Evolutionary conservation across 129 eudicot genomes (phyloP).

Genomic region (Centrapalus pauciflorus): DNA sequence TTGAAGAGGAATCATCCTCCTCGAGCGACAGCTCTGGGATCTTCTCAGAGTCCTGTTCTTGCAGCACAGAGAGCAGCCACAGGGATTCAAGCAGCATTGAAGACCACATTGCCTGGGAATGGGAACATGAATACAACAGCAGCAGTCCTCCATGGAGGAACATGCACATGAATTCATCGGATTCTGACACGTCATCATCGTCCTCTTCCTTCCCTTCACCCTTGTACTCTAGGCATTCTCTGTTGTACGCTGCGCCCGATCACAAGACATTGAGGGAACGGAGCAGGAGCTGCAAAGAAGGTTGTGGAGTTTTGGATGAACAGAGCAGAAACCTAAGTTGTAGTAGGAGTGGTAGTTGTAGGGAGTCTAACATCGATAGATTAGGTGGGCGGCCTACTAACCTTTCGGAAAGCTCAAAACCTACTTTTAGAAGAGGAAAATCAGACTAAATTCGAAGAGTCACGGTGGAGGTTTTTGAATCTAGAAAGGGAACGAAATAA

Average conservation of each 20-base stretch:
- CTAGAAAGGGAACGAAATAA: constrained; percentile 18
- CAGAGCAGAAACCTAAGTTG: constrained; percentile 37
- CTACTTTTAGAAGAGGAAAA: constrained; percentile 37
- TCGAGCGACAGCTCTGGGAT: constrained; percentile 42
- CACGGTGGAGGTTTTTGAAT: not conserved
- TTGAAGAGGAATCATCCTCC: constrained; percentile 46
- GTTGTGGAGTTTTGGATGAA: constrained; percentile 13
- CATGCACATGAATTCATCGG: constrained; percentile 32
- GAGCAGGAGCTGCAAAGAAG: not conserved
- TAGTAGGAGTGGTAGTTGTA: constrained; percentile 42
- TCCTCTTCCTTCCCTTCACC: constrained; percentile 61
- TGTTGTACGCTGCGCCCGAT: too few relatives aligned
- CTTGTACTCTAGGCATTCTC: constrained; percentile 30
- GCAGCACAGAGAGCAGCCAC: constrained; percentile 59
- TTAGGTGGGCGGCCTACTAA: constrained; percentile 46
- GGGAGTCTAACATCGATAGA: constrained; percentile 47
- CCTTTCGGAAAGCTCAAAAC: constrained; percentile 26
- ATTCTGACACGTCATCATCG: constrained; percentile 60
- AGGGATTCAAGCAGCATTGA: constrained; percentile 44
- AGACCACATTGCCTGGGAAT: constrained; percentile 35
- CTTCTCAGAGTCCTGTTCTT: constrained; percentile 51
- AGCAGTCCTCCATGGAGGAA: constrained; percentile 19
- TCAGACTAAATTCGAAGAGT: constrained; percentile 7
- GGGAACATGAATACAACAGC: constrained; percentile 31
- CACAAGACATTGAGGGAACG: not conserved